Conservation (phyloP, 1,284 basidiomycete species). For the Anthracocystis panici-leucophaei region DNA sequence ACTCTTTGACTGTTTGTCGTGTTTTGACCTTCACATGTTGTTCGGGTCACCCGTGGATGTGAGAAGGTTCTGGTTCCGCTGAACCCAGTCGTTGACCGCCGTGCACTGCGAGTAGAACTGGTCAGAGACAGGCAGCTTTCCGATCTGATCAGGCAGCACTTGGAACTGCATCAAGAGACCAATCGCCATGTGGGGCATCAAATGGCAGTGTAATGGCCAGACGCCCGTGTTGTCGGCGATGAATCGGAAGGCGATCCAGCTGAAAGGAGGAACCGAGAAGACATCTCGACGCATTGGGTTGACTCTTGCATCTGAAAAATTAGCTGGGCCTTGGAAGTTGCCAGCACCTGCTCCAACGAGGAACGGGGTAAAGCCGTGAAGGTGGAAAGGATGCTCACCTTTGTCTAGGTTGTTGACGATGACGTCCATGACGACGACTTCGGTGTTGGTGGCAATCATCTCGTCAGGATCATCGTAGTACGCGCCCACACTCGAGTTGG, state of each 20-base stretch:
- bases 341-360: slow-evolving; percentile 69
- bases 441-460: slow-evolving; percentile 47
- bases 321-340: slow-evolving; percentile 39
- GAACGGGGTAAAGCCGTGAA: slow-evolving; percentile 54
- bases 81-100: slow-evolving; percentile 34
- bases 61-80: slow-evolving; percentile 32
- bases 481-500: slow-evolving; percentile 32
- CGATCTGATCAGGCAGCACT: slow-evolving; percentile 38
- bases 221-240: slow-evolving; percentile 59
- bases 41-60: slow-evolving; percentile 23
- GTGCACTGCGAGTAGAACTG: slow-evolving; percentile 32
- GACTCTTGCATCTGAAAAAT: slow-evolving; percentile 31
- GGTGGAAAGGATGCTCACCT: slow-evolving; percentile 72
- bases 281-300: slow-evolving; percentile 60
- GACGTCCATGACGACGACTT: slow-evolving; percentile 63
- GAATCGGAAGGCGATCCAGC: slow-evolving; percentile 58
- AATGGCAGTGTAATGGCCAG: slow-evolving; percentile 61
- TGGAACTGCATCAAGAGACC: slow-evolving; percentile 58
- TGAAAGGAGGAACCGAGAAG: slow-evolving; percentile 49
- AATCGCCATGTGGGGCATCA: slow-evolving; percentile 50
- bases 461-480: slow-evolving; percentile 39
- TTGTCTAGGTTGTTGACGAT: slow-evolving; percentile 70
- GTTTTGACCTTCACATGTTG: slow-evolving; percentile 14
- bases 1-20: no score
- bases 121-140: slow-evolving; percentile 11